Percentiles rank a stretch among this genome's conserved stretches.
Evolutionary conservation across 2,329 filamentous ascomycete species (phyloP).

Genomic region (Fusarium nisikadoi): DNA sequence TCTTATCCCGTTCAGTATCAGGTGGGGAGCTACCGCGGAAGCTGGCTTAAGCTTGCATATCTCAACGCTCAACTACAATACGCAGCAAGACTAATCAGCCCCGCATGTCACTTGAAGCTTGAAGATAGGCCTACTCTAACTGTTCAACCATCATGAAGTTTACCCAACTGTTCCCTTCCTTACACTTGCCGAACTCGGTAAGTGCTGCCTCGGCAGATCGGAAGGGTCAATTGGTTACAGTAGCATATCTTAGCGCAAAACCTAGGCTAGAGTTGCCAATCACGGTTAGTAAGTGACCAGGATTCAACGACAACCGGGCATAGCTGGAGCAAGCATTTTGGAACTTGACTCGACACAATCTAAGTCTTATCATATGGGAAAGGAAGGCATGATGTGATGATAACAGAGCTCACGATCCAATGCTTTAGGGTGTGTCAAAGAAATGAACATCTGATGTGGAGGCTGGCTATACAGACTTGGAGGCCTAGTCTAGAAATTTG

Average conservation of each 20-base stretch:
- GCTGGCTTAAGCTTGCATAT: background rate
- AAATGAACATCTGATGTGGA: background rate
- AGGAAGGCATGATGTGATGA: background rate
- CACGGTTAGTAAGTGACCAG: background rate
- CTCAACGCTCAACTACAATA: background rate
- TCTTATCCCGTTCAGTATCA: background rate
- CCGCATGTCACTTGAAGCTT: rapidly evolving
- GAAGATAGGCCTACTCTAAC: background rate
- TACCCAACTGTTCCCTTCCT: background rate
- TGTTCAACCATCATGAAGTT: background rate
- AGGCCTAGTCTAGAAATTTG: background rate
- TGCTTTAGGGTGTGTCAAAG: rapidly evolving
- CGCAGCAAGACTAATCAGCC: background rate
- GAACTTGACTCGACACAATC: background rate
- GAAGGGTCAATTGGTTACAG: background rate
- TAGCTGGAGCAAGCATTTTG: background rate
- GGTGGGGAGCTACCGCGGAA: too few species aligned
- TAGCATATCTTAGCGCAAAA: background rate
- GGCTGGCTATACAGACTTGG: background rate
- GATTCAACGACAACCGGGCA: background rate
- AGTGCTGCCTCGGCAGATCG: background rate
- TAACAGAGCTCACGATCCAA: rapidly evolving
- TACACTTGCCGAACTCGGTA: background rate
- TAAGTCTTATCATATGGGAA: background rate
- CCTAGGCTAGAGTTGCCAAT: background rate